Percentiles rank a stretch among this genome's conserved stretches.
Conservation (phyloP, 192 early-diverging fungal genomes). For the Bifiguratus adelaidae region DNA sequence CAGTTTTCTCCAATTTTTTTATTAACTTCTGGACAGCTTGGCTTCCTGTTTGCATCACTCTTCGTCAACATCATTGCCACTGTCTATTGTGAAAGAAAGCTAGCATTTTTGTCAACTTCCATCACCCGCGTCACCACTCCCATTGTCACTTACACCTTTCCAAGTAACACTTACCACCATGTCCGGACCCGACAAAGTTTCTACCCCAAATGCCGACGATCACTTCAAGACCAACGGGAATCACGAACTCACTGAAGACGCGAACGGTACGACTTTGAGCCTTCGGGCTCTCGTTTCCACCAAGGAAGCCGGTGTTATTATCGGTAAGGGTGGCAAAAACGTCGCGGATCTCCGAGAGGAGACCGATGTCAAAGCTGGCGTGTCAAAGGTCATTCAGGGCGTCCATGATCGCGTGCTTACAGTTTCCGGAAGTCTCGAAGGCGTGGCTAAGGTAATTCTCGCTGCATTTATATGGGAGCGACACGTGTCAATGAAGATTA, state of each 20-base stretch:
- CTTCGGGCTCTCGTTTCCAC: slow-evolving; percentile 87
- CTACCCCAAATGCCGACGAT: too few relatives aligned
- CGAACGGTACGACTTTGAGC: slow-evolving; percentile 48
- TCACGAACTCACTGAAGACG: slow-evolving; percentile 12
- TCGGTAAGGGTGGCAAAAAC: slow-evolving; percentile 66
- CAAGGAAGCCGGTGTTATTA: slow-evolving; percentile 84
- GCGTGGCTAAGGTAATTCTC: slow-evolving; percentile 53
- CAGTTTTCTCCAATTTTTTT: too few relatives aligned
- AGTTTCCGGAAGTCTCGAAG: slow-evolving; percentile 55
- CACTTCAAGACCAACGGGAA: slow-evolving; percentile 2
- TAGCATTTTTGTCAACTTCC: too few relatives aligned
- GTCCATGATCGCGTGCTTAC: slow-evolving; percentile 80
- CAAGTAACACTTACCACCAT: slow-evolving; percentile 8
- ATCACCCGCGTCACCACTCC: slow-evolving; percentile 11
- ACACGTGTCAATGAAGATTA: too few relatives aligned
- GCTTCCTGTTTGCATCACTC: too few relatives aligned
- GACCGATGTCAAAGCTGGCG: slow-evolving; percentile 83
- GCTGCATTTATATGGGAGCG: too few relatives aligned
- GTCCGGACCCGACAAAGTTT: too few relatives aligned
- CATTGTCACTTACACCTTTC: slow-evolving; percentile 2
- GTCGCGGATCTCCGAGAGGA: slow-evolving; percentile 79
- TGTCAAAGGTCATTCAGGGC: slow-evolving; percentile 81
- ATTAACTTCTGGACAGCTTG: too few relatives aligned
- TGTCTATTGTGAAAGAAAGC: too few relatives aligned
- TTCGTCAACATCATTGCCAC: too few relatives aligned